Conservation (phyloP, 306 rosid genomes). For the Pueraria montana region DNA sequence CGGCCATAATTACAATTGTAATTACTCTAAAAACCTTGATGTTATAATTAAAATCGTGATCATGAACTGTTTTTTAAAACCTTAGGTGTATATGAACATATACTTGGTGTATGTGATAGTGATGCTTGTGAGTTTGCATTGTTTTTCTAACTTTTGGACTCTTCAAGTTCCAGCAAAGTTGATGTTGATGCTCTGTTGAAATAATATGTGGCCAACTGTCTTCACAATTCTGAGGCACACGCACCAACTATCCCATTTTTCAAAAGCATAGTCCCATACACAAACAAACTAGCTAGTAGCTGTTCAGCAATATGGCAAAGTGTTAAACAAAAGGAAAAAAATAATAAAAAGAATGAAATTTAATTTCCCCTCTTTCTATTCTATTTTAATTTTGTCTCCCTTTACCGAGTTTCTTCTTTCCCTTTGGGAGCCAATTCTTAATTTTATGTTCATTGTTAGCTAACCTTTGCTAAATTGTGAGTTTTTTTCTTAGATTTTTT, state of each 20-base stretch:
- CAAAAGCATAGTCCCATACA: neutral
- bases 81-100: neutral
- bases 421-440: neutral
- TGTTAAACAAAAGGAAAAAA: neutral
- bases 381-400: neutral
- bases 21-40: neutral
- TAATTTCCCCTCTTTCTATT: neutral
- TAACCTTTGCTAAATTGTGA: neutral
- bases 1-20: neutral
- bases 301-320: slow-evolving; percentile 20
- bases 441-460: neutral
- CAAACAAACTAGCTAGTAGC: slow-evolving; percentile 39
- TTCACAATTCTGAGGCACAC: slow-evolving; percentile 32
- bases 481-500: neutral
- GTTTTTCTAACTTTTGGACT: neutral
- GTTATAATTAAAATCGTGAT: neutral
- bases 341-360: neutral
- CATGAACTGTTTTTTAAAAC: neutral
- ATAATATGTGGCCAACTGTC: slow-evolving; percentile 54
- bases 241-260: slow-evolving; percentile 43
- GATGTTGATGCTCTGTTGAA: slow-evolving; percentile 40
- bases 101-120: neutral
- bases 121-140: slow-evolving; percentile 22
- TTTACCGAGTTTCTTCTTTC: neutral
- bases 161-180: slow-evolving; percentile 41